Evolutionary conservation across 345 rosid species (phyloP), one percentile per base, ranked within the genome.

Genomic region (Cardamine resedifolia): DNA sequence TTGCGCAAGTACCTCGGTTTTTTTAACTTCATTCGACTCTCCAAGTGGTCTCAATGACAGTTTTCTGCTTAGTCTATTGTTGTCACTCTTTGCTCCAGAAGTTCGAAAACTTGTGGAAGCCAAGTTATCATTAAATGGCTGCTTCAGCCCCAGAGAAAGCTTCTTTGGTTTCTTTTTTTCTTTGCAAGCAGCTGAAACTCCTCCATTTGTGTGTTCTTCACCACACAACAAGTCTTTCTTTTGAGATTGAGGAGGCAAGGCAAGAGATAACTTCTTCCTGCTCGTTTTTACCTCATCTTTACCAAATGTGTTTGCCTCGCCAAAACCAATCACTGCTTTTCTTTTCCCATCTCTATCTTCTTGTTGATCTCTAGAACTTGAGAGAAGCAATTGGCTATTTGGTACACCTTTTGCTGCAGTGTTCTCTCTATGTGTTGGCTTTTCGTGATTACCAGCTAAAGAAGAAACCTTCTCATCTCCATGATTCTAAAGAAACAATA

Each of bases 71-170:
- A 66, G 47, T 39, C 47, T 64, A 24, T 7, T 52, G 49, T 21
- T 31, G 10, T 71, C 75, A 6, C 11, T 76, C 43, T 62, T 83
- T 44, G 31, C 58, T 41, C 58, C 48, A 16, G 69, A 39, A 34
- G 68, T 74, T 68, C 19, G 61, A 11, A 70, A 34, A 36, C 66
- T 59, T 6, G 58, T 49, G 20, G 56, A 52, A 21, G 52, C 19
- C n/a, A 66, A 27, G 34, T 50, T 56, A 36, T 77, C 71, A 77
- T 83, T 83, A 48, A 8, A 7, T 78, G 83, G 69, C 70, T 73
- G 36, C 65, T 76, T 82, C 4, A 18, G 2, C 43, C 88, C 79
- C 16, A 86, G 72, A 3, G 86, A 85, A 65, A 78, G 89, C 81
- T 82, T 85, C 83, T 66, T 81, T 59, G 52, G 62, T 60, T 77